Evolutionary conservation across 2,329 filamentous ascomycete species (phyloP), one percentile per base, ranked within the genome.

Genomic region (Diaporthe sp.): DNA sequence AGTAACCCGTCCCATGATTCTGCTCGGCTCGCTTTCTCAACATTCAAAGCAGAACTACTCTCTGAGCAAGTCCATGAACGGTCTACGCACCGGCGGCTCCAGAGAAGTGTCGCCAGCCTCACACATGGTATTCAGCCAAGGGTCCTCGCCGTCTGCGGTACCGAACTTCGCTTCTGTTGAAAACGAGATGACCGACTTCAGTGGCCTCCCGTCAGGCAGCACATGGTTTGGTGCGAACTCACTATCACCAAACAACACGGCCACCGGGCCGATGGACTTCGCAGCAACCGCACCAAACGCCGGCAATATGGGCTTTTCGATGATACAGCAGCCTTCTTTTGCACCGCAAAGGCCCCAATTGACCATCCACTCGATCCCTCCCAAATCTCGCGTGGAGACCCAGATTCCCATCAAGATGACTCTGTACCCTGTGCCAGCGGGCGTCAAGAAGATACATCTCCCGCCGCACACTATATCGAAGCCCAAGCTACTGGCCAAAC

Each of bases 321-420:
- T 74, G 39, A 34, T 70, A 53, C 68, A 61, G 44, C 67, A 62
- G 57, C 53, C 73, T 37, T 51, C 72, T 58, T 72, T 70, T 80
- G 49, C 80, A 82, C 53, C 74, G 79, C 65, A 74, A 5, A 70
- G 46, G 39, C 69, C 73, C 22, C 57, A 55, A n/a, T 62, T 71
- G 37, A 42, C 77, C 78, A 25, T 88, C 84, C 69, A 90, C 77
- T 91, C 92, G 7, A 94, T 91, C 4, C 93, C 93, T 7, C 82
- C 91, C 74, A 98, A 98, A 84, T 98, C 96, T 22, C 92, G 97
- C 31, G 97, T 98, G 25, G 97, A 99, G 86, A 98, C 97, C 0
- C 97, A 98, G 82, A 98, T 98, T 79, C 94, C 94, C 12, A 95
- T 98, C 79, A 93, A 93, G 80, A 89, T 98, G 84, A 94, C 92